phyloP scores from a whole-genome alignment of 2,329 filamentous ascomycete species.

The Nemania sp. region DNA sequence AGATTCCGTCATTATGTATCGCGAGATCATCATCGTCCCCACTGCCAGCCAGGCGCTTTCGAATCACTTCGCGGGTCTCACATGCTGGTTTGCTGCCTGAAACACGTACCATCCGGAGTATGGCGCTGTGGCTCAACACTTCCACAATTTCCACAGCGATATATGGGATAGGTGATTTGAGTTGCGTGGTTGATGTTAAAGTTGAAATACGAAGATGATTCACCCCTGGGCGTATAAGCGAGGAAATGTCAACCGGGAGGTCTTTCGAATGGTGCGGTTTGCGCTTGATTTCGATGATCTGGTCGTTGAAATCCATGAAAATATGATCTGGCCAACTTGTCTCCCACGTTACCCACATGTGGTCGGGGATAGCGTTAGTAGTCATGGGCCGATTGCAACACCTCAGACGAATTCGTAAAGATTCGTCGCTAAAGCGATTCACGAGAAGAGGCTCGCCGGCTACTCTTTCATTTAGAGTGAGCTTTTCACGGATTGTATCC shows the following conservation, averaged over 20 bases:
- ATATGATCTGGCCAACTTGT: slow-evolving; percentile 78
- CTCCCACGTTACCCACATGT: slow-evolving; percentile 72
- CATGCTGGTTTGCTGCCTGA: slow-evolving; percentile 57
- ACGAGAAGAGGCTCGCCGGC: slow-evolving; percentile 52
- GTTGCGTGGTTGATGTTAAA: slow-evolving; percentile 38
- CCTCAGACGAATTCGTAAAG: slow-evolving; percentile 75
- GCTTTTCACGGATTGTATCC: slow-evolving; percentile 49
- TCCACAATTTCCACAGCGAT: slow-evolving; percentile 78
- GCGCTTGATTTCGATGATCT: slow-evolving; percentile 68
- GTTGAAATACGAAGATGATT: slow-evolving; percentile 72
- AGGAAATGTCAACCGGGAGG: slow-evolving; percentile 79
- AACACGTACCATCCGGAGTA: slow-evolving; percentile 56
- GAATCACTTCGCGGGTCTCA: slow-evolving; percentile 69
- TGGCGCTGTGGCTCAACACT: slow-evolving; percentile 60
- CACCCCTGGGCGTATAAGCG: slow-evolving; percentile 64
- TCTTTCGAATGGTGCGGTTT: slow-evolving; percentile 81
- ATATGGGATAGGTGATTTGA: slow-evolving; percentile 60
- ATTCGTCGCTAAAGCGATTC: slow-evolving; percentile 61
- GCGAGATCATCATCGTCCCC: slow-evolving; percentile 72
- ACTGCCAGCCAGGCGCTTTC: slow-evolving; percentile 55
- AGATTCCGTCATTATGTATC: slow-evolving; percentile 68
- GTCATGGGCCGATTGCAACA: slow-evolving; percentile 61
- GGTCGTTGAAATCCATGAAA: slow-evolving; percentile 75
- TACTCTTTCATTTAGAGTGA: slow-evolving; percentile 52
- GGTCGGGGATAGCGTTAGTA: slow-evolving; percentile 54